Evolutionary conservation across 1,284 basidiomycete species (phyloP), one percentile per base, ranked within the genome.

Genomic region (Fomitopsis betulina): DNA sequence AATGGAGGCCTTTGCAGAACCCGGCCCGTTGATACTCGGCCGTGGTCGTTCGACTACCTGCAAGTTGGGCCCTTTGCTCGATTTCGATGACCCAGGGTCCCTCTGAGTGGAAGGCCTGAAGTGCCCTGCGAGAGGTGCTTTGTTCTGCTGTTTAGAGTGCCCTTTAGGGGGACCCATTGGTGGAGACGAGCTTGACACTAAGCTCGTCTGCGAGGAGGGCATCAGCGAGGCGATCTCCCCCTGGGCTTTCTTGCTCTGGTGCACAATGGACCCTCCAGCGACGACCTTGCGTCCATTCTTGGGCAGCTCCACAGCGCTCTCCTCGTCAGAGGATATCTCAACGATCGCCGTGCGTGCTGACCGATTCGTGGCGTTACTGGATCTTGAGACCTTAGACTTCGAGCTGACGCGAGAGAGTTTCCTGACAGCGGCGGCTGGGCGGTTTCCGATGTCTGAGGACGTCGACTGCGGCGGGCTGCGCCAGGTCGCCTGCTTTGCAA

Each of bases 301-400:
- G 10, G 25, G 15, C 3, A 19, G 49, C 49, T 15, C 13, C 15
- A 42, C 32, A 19, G 35, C 53, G 23, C 63, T 63, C 13, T 65
- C 68, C 1, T 61, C 68, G 23, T 68, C 68, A 1, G 67, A 67
- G 54, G 65, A 65, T 37, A 69, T 64, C 43, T 69, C 67, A 37
- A 69, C 62, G 43, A 69, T 61, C 58, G 63, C 63, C 19, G 54
- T 35, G 3, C 53, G 53, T 9, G 55, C 60, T 0, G 61, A 60
- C 1, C 58, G 30, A 10, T 30, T 35, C 17, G 45, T 40, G 12
- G 35, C 30, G n/a, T 17, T 56, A 10, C 43, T 55, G 15, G 55
- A 56, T 13, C 23, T 40, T 10, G 53, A 25, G 30, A 51, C 19
- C 32, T 51, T 51, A 12, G 49, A 21, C 49, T 51, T 51, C 12